Evolutionary conservation across 228 moss, liverwort and hornwort species (phyloP).

Genomic region (Sphagnum magellanicum): DNA sequence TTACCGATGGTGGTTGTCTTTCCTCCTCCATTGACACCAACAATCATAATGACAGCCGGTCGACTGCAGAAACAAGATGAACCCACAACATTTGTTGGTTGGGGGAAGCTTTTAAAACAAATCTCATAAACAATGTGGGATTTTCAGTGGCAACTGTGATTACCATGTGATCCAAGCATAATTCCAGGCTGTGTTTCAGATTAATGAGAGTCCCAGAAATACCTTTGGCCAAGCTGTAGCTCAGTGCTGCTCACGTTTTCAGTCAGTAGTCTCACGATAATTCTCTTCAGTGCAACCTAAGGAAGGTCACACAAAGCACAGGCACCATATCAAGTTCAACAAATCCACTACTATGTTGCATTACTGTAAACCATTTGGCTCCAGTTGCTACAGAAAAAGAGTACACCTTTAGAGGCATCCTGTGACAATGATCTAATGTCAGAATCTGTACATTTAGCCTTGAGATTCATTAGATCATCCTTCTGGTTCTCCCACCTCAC

Average conservation of each 20-base stretch:
- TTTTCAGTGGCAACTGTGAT: no score
- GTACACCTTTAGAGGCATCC: not conserved
- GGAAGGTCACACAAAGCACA: constrained; percentile 15
- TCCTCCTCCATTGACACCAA: constrained; percentile 97
- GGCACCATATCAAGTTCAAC: constrained; percentile 11
- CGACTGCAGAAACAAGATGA: constrained; percentile 48
- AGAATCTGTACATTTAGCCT: no score
- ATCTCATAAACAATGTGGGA: no score
- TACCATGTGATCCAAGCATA: no score
- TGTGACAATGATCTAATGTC: no score
- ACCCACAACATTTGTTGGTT: constrained; percentile 6
- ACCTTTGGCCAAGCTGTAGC: constrained; percentile 83
- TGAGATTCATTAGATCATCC: no score
- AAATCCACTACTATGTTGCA: not conserved
- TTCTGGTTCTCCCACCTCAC: no score
- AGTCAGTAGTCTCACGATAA: constrained; percentile 68
- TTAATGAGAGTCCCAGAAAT: no score
- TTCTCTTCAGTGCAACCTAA: constrained; percentile 71
- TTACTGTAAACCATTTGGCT: not conserved
- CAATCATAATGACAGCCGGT: constrained; percentile 88
- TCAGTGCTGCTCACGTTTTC: constrained; percentile 64
- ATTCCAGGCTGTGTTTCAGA: no score
- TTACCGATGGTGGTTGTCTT: constrained; percentile 96
- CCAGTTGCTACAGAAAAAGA: not conserved
- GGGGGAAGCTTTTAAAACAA: not conserved